Evolutionary conservation across 495 filamentous ascomycete genomes (phyloP).

Genomic region (Talaromyces ruber): DNA sequence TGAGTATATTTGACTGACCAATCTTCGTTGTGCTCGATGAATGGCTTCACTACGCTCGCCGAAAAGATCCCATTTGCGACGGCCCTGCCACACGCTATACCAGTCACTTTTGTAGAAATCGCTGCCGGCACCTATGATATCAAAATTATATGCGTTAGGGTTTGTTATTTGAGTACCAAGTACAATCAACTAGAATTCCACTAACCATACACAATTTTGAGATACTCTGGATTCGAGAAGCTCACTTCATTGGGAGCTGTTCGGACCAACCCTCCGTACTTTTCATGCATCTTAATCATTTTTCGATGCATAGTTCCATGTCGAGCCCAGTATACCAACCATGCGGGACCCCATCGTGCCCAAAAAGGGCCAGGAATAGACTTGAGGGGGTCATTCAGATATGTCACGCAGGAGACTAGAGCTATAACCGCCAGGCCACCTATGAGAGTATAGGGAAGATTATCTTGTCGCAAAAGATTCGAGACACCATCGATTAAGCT

Average conservation of each 20-base stretch:
- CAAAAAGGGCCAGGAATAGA: not conserved
- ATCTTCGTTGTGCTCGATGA: conserved; percentile 15
- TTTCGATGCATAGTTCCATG: not conserved
- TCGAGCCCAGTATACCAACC: not conserved
- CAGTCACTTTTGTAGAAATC: not conserved
- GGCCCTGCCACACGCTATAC: not conserved
- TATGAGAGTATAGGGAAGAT: not conserved
- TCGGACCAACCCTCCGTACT: not conserved
- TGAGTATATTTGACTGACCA: conserved; percentile 26
- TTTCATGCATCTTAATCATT: not conserved
- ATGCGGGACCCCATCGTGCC: not conserved
- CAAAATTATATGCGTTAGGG: not conserved
- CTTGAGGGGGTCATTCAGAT: not conserved
- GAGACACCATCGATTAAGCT: not conserved
- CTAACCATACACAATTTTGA: not conserved
- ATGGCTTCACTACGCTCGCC: not conserved
- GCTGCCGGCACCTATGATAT: not conserved
- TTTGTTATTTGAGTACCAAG: not conserved
- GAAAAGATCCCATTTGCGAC: not conserved
- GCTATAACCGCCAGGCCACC: not conserved
- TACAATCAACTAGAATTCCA: not conserved
- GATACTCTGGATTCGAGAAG: not conserved
- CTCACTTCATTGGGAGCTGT: not conserved
- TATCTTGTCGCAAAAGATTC: not conserved
- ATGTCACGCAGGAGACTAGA: not conserved